Evolutionary conservation across 129 eudicot species (phyloP), one percentile per base, ranked within the genome.

Genomic region (Chrysanthemum makinoi): DNA sequence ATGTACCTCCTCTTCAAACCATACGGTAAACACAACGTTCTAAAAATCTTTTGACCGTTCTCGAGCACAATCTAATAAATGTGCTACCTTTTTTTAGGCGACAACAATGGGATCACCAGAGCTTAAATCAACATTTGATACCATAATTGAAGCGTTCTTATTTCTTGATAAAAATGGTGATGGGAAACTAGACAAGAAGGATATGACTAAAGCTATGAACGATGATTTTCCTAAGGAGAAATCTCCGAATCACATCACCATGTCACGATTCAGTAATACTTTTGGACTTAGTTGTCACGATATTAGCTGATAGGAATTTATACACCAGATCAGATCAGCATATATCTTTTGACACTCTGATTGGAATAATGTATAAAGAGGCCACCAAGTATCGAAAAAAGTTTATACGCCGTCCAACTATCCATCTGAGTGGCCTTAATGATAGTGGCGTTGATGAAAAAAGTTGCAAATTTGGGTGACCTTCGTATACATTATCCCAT

Each of bases 141-240:
- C 79, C 11, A 83, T 88, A 18, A 75, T 86, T 53, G 86, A 88
- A 72, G 91, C 86, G n/a, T 88, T 88, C 72, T 49, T 83, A 75
- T 85, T 70, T 80, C 86, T 88, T 68, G 95, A 88, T 68, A 88
- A 85, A 77, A 88, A 88, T 67, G 88, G 91, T 46, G 87, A 85
- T 59, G 95, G 95, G 59, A 88, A 81, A 74, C 66, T 88, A 67
- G 81, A 83, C 72, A 88, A 83, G 79, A 83, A 83, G 55, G 95
- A 88, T 64, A 62, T 88, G 80, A 74, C 72, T 75, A 83, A 76
- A 73, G 85, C 91, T 62, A 59, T 88, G 80, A 81, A 86, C 35
- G 85, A 85, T 51, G 83, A 70, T 58, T 81, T 73, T 43, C 88
- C 81, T 15, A 70, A 72, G 81, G 95, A 88, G 76, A 88, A 70